These are phyloP conservation scores for Aspergillus flavus DNA, from an alignment of 2,329 filamentous ascomycete genomes.

Conservation along the genomic window DNA sequence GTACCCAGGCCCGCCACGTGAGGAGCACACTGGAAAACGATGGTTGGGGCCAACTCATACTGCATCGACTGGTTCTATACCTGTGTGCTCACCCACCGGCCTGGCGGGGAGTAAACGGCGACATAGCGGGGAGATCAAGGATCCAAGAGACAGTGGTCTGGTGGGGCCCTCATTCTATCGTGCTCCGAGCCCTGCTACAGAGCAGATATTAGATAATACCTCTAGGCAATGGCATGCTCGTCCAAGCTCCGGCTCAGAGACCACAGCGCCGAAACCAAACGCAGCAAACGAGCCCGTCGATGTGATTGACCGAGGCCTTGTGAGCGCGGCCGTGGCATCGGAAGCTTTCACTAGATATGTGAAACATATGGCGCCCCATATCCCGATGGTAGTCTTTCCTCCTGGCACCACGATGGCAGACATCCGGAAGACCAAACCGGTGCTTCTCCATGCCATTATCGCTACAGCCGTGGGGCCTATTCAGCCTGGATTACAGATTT, in stretches of 20 bases:
- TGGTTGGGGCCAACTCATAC: constrained; percentile 28
- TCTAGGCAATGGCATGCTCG: constrained; percentile 25
- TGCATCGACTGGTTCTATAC: constrained; percentile 7
- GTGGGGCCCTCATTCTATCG: not conserved
- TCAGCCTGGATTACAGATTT: constrained; percentile 59
- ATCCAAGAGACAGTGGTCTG: constrained; percentile 9
- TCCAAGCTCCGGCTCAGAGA: constrained; percentile 8
- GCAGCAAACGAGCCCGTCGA: constrained; percentile 42
- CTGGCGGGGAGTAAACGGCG: constrained; percentile 35
- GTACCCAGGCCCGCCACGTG: constrained; percentile 33
- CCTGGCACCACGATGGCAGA: constrained; percentile 56
- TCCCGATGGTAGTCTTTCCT: constrained; percentile 62
- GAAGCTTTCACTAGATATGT: constrained; percentile 61
- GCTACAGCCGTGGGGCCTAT: constrained; percentile 57
- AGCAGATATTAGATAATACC: constrained; percentile 20
- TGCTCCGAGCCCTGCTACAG: constrained; percentile 23
- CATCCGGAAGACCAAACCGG: constrained; percentile 60
- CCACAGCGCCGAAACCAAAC: constrained; percentile 18
- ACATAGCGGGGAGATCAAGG: constrained; percentile 34
- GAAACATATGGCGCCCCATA: constrained; percentile 55
- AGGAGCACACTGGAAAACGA: constrained; percentile 41
- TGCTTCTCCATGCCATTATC: constrained; percentile 62
- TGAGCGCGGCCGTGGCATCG: constrained; percentile 55
- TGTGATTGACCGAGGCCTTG: constrained; percentile 53
- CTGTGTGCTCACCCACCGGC: constrained; percentile 5